Conservation (phyloP, 2,329 filamentous ascomycete genomes). For the Calonectria pauciramosa region DNA sequence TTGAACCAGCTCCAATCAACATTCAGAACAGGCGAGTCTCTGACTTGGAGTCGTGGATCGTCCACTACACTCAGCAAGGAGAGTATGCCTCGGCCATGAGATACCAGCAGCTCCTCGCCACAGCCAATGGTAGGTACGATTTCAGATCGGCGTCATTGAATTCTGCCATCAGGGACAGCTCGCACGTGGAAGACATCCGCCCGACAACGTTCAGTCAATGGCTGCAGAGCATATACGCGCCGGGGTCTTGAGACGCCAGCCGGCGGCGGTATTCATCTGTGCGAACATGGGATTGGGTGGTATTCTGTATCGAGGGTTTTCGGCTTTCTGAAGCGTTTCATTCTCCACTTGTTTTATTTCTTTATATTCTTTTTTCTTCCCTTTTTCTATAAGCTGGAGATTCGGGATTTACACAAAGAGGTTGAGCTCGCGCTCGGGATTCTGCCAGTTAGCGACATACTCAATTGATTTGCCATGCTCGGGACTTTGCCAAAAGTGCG, state of each 20-base stretch:
- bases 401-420: constrained; percentile 9
- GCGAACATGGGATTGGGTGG: neutral
- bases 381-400: neutral
- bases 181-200: constrained; percentile 55
- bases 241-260: neutral
- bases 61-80: constrained; percentile 60
- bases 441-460: constrained; percentile 10
- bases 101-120: constrained; percentile 75
- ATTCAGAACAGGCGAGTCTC: constrained; percentile 55
- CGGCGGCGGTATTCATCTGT: neutral
- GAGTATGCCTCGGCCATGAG: constrained; percentile 65
- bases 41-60: constrained; percentile 57
- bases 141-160: constrained; percentile 74
- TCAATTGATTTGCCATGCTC: neutral
- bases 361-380: neutral
- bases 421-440: constrained; percentile 32
- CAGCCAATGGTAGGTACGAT: constrained; percentile 77
- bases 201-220: constrained; percentile 68
- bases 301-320: neutral
- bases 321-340: neutral
- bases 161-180: constrained; percentile 54
- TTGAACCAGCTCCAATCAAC: constrained; percentile 54
- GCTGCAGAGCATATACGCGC: constrained; percentile 51
- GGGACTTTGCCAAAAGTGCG: neutral
- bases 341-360: neutral